A percentile compares a stretch with the other conserved stretches of the same genome.
phyloP scores from a whole-genome alignment of 2,329 filamentous ascomycete genomes.

The Nigrospora sphaerica region DNA sequence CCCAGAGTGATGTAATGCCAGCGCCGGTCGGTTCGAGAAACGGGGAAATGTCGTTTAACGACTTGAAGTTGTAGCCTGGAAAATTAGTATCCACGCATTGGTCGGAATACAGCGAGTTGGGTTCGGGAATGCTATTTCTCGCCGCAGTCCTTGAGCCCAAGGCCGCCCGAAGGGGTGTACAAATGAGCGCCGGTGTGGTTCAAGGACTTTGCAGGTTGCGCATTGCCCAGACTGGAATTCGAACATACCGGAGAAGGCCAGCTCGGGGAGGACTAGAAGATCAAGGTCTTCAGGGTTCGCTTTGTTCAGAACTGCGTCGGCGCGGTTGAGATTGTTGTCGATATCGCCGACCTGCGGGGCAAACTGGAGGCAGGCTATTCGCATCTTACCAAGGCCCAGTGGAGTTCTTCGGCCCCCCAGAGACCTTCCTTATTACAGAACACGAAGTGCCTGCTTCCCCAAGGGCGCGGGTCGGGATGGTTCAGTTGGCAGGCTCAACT shows the following conservation, averaged over 20 bases:
- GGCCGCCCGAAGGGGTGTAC: background rate
- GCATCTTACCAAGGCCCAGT: conserved; percentile 27
- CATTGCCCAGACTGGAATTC: no score
- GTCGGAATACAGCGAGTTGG: no score
- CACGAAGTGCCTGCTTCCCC: background rate
- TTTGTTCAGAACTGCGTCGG: conserved; percentile 53
- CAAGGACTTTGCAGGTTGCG: no score
- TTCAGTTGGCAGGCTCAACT: no score
- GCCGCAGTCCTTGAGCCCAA: background rate
- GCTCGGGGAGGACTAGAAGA: conserved; percentile 66
- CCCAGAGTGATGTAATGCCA: conserved; percentile 67
- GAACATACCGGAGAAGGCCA: conserved; percentile 63
- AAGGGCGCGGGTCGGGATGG: background rate
- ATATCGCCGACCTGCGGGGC: conserved; percentile 63
- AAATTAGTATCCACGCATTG: no score
- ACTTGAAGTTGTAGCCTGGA: conserved; percentile 71
- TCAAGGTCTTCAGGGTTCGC: conserved; percentile 51
- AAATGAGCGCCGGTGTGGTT: background rate
- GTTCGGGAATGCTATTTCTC: no score
- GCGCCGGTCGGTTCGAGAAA: conserved; percentile 60
- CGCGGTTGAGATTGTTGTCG: conserved; percentile 62
- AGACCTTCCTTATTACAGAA: no score
- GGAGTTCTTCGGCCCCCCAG: no score
- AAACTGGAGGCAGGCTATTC: conserved; percentile 65
- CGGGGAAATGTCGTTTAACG: conserved; percentile 58